A percentile compares a stretch with the other conserved stretches of the same genome.
phyloP scores from a whole-genome alignment of 176 grass and related monocot genomes.

The Avena sativa region DNA sequence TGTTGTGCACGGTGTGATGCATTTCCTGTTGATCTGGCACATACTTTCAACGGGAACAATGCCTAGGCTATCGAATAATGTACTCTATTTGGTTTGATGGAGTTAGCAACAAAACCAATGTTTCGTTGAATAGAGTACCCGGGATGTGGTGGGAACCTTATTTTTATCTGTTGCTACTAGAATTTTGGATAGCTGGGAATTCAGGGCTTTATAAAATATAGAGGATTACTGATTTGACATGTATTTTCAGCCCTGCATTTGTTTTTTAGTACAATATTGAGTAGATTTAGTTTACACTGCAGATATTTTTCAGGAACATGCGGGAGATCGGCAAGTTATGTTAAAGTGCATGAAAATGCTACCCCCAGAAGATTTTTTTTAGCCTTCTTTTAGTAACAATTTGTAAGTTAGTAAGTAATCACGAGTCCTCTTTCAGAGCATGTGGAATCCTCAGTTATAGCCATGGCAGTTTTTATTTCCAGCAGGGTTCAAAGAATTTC shows the following conservation, averaged over 20 bases:
- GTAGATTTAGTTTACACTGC: not conserved
- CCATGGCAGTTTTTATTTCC: not conserved
- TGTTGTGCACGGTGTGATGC: no score
- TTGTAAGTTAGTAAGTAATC: constrained; percentile 12
- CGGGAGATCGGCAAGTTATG: no score
- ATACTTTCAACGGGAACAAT: not conserved
- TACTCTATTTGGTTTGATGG: not conserved
- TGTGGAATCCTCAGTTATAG: constrained; percentile 17
- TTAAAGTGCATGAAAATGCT: not conserved
- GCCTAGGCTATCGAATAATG: not conserved
- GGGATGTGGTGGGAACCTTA: constrained; percentile 15
- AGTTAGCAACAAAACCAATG: not conserved
- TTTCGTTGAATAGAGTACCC: not conserved
- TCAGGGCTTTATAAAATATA: not conserved
- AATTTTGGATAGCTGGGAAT: constrained; percentile 19
- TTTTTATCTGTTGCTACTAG: not conserved
- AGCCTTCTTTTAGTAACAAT: not conserved
- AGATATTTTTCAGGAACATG: not conserved
- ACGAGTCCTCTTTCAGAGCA: not conserved
- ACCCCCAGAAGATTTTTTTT: no score
- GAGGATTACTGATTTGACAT: not conserved
- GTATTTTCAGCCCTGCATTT: not conserved
- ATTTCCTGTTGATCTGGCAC: no score
- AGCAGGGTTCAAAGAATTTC: not conserved
- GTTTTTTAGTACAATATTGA: not conserved